Base-by-base conservation (phyloP, 805 yeast species). In the Saccharomycodes ludwigii region DNA sequence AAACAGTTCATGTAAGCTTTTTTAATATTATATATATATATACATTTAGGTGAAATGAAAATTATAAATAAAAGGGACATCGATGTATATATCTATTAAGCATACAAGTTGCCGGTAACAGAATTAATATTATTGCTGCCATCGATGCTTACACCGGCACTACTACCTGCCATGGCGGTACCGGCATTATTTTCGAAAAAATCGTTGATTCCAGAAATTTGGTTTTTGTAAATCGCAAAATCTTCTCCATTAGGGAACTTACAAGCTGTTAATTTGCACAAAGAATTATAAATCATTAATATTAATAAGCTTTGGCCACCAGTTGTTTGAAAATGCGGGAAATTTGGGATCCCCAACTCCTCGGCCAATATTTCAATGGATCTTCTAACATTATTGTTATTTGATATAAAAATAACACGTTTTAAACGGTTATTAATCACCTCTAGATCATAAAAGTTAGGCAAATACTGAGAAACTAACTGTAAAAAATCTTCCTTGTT, bases 381-480 rank as follows among this genome's bases (percentile, higher is more conserved):
- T 18, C 42, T 44, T 4, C 17, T 25, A 16, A 28, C 18, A 19
- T 30, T 24, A 3, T 17, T 24, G 19, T 6, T n/a, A 22, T 29
- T 29, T 13, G 16, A 6, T 35, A 52, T 51, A 30, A 48, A 44
- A 26, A 54, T 40, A 11, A 50, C 44, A 38, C 59, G 56, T 10
- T 34, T 34, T 11, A 34, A 21, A 17, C 32, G 30, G 18, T 34
- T 28, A 32, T 59, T 53, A 17, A 72, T 51, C 18, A 59, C 62
- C 52, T 88, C 91, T 48, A 91, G 70, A 50, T 88, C 98, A 54
- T 71, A 84, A 32, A 80, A 69, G 35, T 69, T 73, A 13, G 95
- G 95, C 63, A 91, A 83, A 53, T 71, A 83, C 30, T 71, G 63
- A 23, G 66, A 54, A 25, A 84, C 63, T 68, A 84, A 73, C 64